A percentile compares a stretch with the other conserved stretches of the same genome.
These are phyloP conservation scores for Telfairia occidentalis DNA, from an alignment of 331 rosid species.

Conservation along the genomic window DNA sequence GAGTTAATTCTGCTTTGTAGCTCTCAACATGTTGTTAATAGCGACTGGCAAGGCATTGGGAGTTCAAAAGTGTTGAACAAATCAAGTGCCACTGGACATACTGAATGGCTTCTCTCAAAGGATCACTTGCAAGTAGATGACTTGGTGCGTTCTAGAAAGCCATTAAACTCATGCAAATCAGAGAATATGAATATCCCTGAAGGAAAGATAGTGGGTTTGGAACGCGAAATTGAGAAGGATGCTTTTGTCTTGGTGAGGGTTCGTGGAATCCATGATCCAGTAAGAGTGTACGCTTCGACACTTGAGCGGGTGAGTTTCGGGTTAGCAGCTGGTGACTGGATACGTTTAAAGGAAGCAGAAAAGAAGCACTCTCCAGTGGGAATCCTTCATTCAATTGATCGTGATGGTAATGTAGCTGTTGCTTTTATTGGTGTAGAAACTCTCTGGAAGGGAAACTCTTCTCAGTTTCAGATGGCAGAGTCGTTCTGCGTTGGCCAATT, in stretches of 20 bases:
- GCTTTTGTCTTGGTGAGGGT: constrained; percentile 61
- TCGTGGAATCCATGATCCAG: constrained; percentile 72
- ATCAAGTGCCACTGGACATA: constrained; percentile 42
- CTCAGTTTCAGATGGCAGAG: constrained; percentile 71
- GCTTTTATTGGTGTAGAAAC: constrained; percentile 69
- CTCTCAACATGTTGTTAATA: constrained; percentile 36
- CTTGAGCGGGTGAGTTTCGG: constrained; percentile 71
- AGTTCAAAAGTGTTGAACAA: constrained; percentile 28
- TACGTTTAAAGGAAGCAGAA: constrained; percentile 43
- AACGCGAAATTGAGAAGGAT: constrained; percentile 33
- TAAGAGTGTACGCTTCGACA: constrained; percentile 45
- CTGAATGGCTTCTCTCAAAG: constrained; percentile 70
- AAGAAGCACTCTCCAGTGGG: constrained; percentile 74
- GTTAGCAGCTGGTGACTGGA: constrained; percentile 76
- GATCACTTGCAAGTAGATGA: constrained; percentile 85
- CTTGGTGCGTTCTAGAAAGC: constrained; percentile 71
- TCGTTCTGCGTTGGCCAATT: constrained; percentile 66
- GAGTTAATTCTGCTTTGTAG: constrained; percentile 29
- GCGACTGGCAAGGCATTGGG: constrained; percentile 51
- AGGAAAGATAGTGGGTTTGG: constrained; percentile 70
- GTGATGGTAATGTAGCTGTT: constrained; percentile 46
- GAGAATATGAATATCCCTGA: constrained; percentile 72
- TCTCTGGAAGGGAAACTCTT: constrained; percentile 66
- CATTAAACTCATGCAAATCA: constrained; percentile 44
- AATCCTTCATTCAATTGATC: constrained; percentile 59